These are phyloP conservation scores for Bipolaris gigantea DNA, from an alignment of 2,329 filamentous ascomycete species.

Conservation along the genomic window DNA sequence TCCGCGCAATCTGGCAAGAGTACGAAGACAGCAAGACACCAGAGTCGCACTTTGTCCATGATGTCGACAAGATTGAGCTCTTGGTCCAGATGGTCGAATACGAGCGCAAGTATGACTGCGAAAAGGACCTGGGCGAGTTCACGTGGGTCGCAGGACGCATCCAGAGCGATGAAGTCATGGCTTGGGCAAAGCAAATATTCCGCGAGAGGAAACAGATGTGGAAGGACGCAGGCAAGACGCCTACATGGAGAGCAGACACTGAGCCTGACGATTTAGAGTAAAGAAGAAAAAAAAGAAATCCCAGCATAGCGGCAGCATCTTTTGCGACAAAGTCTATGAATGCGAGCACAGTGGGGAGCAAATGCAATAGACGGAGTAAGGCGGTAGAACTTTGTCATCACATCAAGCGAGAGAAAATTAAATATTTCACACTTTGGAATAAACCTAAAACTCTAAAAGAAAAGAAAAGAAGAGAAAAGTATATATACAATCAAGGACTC, in stretches of 20 bases:
- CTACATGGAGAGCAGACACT: slow-evolving; percentile 33
- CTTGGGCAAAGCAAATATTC: slow-evolving; percentile 77
- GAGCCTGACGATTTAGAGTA: slow-evolving; percentile 23
- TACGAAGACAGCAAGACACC: slow-evolving; percentile 86
- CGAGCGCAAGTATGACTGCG: slow-evolving; percentile 69
- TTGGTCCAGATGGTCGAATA: slow-evolving; percentile 96
- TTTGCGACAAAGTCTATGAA: not conserved
- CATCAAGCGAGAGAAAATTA: not conserved
- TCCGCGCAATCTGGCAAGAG: slow-evolving; percentile 86
- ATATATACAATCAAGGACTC: slow-evolving; percentile 8
- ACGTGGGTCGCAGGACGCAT: slow-evolving; percentile 75
- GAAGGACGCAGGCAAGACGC: slow-evolving; percentile 50
- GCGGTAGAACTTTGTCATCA: not conserved
- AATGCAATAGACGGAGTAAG: not conserved
- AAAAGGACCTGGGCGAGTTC: slow-evolving; percentile 83
- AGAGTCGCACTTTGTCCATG: slow-evolving; percentile 89
- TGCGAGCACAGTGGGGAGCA: not conserved
- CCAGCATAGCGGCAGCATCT: not conserved
- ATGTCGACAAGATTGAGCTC: slow-evolving; percentile 96
- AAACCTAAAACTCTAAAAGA: no score
- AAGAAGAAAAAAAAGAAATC: not conserved
- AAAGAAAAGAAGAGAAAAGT: no score
- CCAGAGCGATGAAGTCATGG: slow-evolving; percentile 73
- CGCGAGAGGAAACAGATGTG: slow-evolving; percentile 76
- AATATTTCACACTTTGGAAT: no score